Evolutionary conservation across 2,329 filamentous ascomycete species (phyloP).

Genomic region (Triangularia setosa): DNA sequence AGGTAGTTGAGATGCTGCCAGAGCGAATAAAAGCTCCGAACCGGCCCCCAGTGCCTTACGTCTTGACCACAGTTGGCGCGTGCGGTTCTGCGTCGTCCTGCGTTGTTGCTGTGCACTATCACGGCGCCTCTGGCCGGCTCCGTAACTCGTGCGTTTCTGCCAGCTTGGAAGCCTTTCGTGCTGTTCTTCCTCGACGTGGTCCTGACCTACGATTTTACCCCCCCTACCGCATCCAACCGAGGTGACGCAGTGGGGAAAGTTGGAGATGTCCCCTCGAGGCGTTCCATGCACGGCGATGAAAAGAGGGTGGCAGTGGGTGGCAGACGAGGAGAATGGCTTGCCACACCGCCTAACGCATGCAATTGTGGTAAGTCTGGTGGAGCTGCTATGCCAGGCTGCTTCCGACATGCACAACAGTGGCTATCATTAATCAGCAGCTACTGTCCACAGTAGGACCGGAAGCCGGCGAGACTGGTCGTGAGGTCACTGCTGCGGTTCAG

Average conservation of each 20-base stretch:
- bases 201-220: background rate
- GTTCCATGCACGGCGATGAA: constrained; percentile 4
- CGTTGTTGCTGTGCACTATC: background rate
- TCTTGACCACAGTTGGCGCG: background rate
- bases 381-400: background rate
- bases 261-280: background rate
- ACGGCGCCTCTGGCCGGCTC: background rate
- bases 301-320: background rate
- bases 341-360: constrained; percentile 3
- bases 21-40: constrained; percentile 4
- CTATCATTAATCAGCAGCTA: constrained; percentile 1
- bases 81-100: background rate
- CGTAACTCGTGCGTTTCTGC: background rate
- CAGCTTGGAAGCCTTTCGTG: background rate
- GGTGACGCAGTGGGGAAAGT: background rate
- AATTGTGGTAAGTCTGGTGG: background rate
- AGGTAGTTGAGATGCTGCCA: background rate
- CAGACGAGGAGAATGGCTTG: constrained; percentile 5
- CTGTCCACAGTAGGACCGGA: background rate
- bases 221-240: background rate
- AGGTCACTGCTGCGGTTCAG: background rate
- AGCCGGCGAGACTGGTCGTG: background rate
- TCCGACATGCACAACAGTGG: constrained; percentile 1
- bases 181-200: background rate
- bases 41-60: background rate